phyloP scores from a whole-genome alignment of 805 yeast genomes.

The Candida awuae region DNA sequence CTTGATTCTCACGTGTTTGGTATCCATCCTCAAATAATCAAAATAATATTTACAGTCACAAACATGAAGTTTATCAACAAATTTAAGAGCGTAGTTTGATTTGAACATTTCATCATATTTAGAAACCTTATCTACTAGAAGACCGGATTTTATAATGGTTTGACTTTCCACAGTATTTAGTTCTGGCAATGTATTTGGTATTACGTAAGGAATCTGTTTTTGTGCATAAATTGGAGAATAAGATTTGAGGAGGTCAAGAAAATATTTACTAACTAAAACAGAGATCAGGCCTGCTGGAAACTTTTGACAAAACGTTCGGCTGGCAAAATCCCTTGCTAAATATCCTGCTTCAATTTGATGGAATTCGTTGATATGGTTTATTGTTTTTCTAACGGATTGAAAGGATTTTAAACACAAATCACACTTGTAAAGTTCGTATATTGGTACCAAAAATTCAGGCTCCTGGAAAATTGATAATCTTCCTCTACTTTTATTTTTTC shows the following conservation, averaged over 20 bases:
- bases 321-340: conserved; percentile 1
- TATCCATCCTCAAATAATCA: conserved; percentile 2
- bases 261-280: conserved; percentile 2
- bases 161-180: neutral
- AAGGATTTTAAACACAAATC: conserved; percentile 9
- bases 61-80: neutral
- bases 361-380: conserved; percentile 1
- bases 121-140: neutral
- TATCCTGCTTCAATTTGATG: neutral
- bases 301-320: conserved; percentile 1
- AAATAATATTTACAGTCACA: conserved; percentile 3
- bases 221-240: neutral
- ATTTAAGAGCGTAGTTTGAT: neutral
- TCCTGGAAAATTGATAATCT: conserved; percentile 1
- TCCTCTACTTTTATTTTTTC: neutral
- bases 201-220: neutral
- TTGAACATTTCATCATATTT: conserved; percentile 8
- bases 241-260: neutral
- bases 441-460: conserved; percentile 9
- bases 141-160: neutral
- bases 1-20: neutral
- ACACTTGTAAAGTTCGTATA: conserved; percentile 8
- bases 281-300: conserved; percentile 1
- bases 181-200: neutral
- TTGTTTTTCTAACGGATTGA: neutral